Evolutionary conservation across 371 early-diverging fungal genomes (phyloP).

Genomic region (Mortierella sp.): DNA sequence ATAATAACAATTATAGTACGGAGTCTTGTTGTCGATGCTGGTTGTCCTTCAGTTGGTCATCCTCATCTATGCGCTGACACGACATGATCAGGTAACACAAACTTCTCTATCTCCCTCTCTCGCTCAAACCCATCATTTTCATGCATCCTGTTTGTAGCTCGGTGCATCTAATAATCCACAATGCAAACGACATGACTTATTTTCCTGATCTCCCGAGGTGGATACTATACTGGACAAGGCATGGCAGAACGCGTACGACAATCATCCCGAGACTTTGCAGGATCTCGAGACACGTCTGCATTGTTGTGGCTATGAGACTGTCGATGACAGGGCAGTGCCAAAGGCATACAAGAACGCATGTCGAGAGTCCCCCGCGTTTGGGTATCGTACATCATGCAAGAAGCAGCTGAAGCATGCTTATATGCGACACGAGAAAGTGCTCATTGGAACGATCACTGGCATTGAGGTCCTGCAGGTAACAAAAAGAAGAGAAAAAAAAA

Average conservation of each 20-base stretch:
- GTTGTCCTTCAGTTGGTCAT: conserved; percentile 17
- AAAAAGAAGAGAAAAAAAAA: background rate
- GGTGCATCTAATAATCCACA: background rate
- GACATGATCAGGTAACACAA: conserved; percentile 30
- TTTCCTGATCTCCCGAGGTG: no score
- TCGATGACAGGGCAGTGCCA: conserved; percentile 37
- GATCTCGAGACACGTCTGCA: conserved; percentile 30
- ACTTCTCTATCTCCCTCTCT: background rate
- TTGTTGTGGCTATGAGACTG: conserved; percentile 33
- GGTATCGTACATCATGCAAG: conserved; percentile 26
- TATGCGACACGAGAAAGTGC: background rate
- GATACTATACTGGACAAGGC: conserved; percentile 21
- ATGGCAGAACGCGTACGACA: conserved; percentile 36
- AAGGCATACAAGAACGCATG: conserved; percentile 25
- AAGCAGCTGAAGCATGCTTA: conserved; percentile 20
- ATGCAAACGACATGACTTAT: background rate
- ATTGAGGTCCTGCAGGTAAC: conserved; percentile 33
- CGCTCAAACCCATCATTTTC: background rate
- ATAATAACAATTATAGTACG: conserved; percentile 13
- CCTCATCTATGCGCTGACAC: conserved; percentile 14
- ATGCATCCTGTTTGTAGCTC: background rate
- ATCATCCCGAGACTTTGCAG: conserved; percentile 10
- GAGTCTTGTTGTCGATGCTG: conserved; percentile 9
- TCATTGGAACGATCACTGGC: conserved; percentile 4
- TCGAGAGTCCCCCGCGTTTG: conserved; percentile 29